Percentiles rank a stretch among this genome's conserved stretches.
Conservation (phyloP, 129 eudicot genomes). For the Cynara cardunculus region DNA sequence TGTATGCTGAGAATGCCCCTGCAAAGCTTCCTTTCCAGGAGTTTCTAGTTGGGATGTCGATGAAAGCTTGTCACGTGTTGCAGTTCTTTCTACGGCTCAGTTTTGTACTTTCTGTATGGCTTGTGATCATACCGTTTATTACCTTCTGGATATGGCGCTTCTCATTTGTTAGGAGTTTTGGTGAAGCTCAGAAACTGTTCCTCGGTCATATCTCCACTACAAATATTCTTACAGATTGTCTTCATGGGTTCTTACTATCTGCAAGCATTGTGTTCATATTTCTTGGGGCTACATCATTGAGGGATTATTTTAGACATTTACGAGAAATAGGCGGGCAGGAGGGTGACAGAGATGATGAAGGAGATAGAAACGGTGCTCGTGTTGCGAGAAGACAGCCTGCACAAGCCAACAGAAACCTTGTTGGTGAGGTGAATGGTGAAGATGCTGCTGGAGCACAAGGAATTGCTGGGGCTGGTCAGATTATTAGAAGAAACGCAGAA, state of each 20-base stretch:
- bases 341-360: constrained; percentile 78
- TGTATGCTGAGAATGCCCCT: constrained; percentile 93
- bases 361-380: constrained; percentile 89
- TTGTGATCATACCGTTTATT: constrained; percentile 77
- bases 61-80: constrained; percentile 76
- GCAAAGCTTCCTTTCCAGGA: constrained; percentile 90
- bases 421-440: constrained; percentile 64
- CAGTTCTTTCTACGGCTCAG: constrained; percentile 84
- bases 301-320: constrained; percentile 87
- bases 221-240: constrained; percentile 73
- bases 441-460: constrained; percentile 76
- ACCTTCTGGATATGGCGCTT: constrained; percentile 97
- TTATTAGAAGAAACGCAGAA: constrained; percentile 86
- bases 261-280: constrained; percentile 91
- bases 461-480: constrained; percentile 83
- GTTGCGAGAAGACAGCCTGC: constrained; percentile 71
- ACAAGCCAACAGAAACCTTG: constrained; percentile 64
- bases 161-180: constrained; percentile 76
- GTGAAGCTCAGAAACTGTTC: constrained; percentile 77
- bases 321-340: constrained; percentile 82
- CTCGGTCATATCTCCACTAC: constrained; percentile 67
- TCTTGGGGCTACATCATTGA: constrained; percentile 89
- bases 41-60: constrained; percentile 73
- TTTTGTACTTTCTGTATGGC: constrained; percentile 92
- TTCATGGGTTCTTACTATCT: constrained; percentile 93